Conservation (phyloP, 768 basidiomycete species). For the Rhizopogon roseolus region DNA sequence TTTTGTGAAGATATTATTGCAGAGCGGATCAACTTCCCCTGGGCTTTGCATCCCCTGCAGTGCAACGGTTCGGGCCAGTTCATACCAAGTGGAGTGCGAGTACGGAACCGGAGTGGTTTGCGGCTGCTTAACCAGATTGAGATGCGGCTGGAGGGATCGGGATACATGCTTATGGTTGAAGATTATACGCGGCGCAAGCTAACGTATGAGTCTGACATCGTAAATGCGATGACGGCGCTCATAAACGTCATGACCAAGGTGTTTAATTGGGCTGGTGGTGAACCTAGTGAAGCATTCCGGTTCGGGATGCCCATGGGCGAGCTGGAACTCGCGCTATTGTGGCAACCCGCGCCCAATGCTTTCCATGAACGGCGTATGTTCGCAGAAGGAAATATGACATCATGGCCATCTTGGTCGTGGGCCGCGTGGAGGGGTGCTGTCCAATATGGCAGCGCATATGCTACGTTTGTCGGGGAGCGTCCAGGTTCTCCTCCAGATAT, state of each 20-base stretch:
- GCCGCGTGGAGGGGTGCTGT: slow-evolving; percentile 18
- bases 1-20: slow-evolving; percentile 19
- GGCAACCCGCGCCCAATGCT: slow-evolving; percentile 14
- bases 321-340: slow-evolving; percentile 13
- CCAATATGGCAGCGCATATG: not conserved
- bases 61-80: too few species aligned
- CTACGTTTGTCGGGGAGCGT: not conserved
- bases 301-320: not conserved
- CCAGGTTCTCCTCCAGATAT: too few species aligned
- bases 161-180: not conserved
- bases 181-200: not conserved
- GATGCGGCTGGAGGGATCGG: too few species aligned
- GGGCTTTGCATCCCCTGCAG: too few species aligned
- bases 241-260: not conserved
- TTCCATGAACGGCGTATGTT: slow-evolving; percentile 6
- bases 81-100: too few species aligned
- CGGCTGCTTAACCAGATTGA: too few species aligned
- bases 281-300: not conserved
- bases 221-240: not conserved
- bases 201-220: not conserved
- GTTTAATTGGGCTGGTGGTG: not conserved
- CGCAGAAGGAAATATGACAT: not conserved
- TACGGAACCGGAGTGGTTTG: too few species aligned
- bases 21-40: not conserved
- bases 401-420: slow-evolving; percentile 23